These are phyloP conservation scores for Blastomyces percursus DNA, from an alignment of 2,329 filamentous ascomycete species.

Conservation along the genomic window DNA sequence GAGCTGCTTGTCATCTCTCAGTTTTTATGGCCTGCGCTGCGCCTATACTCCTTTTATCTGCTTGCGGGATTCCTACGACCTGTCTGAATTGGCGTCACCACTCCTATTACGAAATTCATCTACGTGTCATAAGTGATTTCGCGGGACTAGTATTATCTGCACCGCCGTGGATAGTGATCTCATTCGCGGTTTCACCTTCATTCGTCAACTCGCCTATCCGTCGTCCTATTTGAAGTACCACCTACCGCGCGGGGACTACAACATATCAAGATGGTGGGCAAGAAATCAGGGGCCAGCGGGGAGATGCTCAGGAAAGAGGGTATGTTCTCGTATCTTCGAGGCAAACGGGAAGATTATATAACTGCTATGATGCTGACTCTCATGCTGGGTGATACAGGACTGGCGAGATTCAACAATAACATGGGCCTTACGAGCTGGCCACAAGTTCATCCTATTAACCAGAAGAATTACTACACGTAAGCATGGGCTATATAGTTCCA, in stretches of 20 bases:
- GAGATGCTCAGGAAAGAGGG: conserved; percentile 52
- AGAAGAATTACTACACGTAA: conserved; percentile 99
- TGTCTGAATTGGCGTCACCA: background rate
- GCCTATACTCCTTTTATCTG: background rate
- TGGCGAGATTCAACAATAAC: conserved; percentile 95
- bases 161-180: background rate
- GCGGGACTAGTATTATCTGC: background rate
- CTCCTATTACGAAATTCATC: background rate
- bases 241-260: background rate
- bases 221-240: background rate
- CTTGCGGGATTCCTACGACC: background rate
- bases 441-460: conserved; percentile 85
- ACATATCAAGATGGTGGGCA: conserved; percentile 48
- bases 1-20: background rate
- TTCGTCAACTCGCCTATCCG: background rate
- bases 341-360: background rate
- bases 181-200: background rate
- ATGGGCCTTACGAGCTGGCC: conserved; percentile 95
- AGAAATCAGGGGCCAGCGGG: conserved; percentile 45
- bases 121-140: background rate
- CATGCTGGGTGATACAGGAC: conserved; percentile 45
- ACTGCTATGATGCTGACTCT: conserved; percentile 7
- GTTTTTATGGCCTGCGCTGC: background rate
- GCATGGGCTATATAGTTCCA: conserved; percentile 22
- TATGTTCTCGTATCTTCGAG: conserved; percentile 14